These are phyloP conservation scores for Suillus decipiens DNA, from an alignment of 768 basidiomycete species.

Conservation along the genomic window DNA sequence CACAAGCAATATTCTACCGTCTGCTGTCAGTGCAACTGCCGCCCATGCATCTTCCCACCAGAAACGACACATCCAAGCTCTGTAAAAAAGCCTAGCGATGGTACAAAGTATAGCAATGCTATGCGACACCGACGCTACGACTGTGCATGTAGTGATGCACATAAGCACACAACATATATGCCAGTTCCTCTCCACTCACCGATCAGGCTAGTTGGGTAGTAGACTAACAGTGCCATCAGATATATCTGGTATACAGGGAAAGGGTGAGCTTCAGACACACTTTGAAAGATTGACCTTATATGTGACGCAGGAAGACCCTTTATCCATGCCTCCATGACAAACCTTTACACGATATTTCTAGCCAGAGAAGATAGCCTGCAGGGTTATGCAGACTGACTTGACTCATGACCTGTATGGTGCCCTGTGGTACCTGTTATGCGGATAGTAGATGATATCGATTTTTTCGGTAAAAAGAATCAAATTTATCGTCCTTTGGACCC, in stretches of 20 bases:
- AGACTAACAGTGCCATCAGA: background rate
- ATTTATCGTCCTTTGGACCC: background rate
- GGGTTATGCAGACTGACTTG: background rate
- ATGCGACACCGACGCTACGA: background rate
- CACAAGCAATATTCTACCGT: background rate
- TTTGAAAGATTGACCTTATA: background rate
- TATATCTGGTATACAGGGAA: background rate
- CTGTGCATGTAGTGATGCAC: background rate
- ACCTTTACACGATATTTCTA: background rate
- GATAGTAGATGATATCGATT: background rate
- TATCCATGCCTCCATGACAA: background rate
- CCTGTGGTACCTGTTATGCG: background rate
- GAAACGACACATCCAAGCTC: background rate
- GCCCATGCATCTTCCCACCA: slow-evolving; percentile 8
- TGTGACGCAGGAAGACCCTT: background rate
- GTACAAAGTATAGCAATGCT: background rate
- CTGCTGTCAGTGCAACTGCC: background rate
- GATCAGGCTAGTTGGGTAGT: background rate
- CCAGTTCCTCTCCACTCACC: background rate
- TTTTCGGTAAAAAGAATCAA: background rate
- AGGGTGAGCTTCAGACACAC: background rate
- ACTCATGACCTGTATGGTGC: background rate
- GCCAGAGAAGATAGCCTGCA: background rate
- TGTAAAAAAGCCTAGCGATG: background rate
- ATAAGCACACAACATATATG: background rate